A percentile compares a stretch with the other conserved stretches of the same genome.
These are phyloP conservation scores for Agrocybe praecox DNA, from an alignment of 768 basidiomycete species.

Conservation along the genomic window DNA sequence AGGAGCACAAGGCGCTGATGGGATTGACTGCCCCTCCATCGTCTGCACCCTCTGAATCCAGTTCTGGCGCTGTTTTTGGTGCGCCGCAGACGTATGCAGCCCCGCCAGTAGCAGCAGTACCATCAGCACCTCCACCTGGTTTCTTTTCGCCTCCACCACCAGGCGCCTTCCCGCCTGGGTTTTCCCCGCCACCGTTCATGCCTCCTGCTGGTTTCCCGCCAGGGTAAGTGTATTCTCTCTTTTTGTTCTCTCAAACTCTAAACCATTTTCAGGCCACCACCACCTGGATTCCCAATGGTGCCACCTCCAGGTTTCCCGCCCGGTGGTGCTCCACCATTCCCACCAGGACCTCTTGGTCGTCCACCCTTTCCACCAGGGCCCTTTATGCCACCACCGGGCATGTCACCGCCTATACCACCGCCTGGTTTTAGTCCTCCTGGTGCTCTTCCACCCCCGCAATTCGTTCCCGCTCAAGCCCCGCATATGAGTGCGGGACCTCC, in stretches of 20 bases:
- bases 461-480: conserved; percentile 19
- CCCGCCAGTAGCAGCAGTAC: conserved; percentile 40
- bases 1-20: conserved; percentile 93
- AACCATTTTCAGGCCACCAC: conserved; percentile 15
- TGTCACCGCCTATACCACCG: conserved; percentile 12
- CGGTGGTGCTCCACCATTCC: conserved; percentile 10
- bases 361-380: conserved; percentile 15
- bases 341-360: conserved; percentile 9
- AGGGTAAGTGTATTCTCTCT: conserved; percentile 47
- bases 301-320: conserved; percentile 24
- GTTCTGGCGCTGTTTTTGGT: conserved; percentile 61
- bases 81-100: conserved; percentile 72
- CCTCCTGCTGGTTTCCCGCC: conserved; percentile 50
- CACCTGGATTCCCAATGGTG: conserved; percentile 20
- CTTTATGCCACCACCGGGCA: conserved; percentile 9
- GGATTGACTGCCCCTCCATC: conserved; percentile 37
- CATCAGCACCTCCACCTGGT: conserved; percentile 43
- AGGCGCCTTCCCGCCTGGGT: neutral
- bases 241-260: conserved; percentile 3
- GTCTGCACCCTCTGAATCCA: conserved; percentile 35
- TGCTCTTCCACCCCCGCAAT: conserved; percentile 23
- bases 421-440: conserved; percentile 8
- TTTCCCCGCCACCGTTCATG: conserved; percentile 57
- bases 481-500: conserved; percentile 8
- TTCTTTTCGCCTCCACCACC: conserved; percentile 39